These are phyloP conservation scores for Aeminium ludgeri DNA, from an alignment of 495 filamentous ascomycete genomes.

Conservation along the genomic window DNA sequence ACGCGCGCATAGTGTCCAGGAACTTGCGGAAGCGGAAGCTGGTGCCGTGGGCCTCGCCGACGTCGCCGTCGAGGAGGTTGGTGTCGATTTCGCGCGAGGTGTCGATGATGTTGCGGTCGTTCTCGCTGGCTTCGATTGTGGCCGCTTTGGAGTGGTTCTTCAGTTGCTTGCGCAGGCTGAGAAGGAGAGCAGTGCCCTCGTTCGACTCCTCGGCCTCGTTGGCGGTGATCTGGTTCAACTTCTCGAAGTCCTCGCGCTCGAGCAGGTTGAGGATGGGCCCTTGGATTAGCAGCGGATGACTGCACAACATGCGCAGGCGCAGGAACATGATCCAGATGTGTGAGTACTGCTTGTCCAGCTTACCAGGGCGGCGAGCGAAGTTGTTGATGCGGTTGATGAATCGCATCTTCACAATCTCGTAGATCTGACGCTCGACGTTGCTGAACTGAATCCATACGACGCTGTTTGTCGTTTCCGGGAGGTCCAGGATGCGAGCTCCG, in stretches of 20 bases:
- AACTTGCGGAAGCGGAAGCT: constrained; percentile 21
- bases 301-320: constrained; percentile 35
- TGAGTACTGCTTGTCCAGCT: constrained; percentile 19
- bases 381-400: constrained; percentile 28
- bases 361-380: constrained; percentile 13
- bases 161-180: constrained; percentile 13
- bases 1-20: constrained; percentile 18
- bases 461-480: constrained; percentile 30
- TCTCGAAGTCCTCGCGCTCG: constrained; percentile 25
- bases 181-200: constrained; percentile 6
- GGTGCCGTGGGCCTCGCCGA: constrained; percentile 9
- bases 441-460: constrained; percentile 29
- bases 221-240: constrained; percentile 16
- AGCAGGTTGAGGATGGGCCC: constrained; percentile 29
- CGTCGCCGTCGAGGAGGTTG: not conserved
- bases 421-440: constrained; percentile 32
- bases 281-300: constrained; percentile 35
- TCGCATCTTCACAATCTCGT: constrained; percentile 26
- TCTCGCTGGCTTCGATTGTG: too few species aligned
- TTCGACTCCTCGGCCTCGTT: constrained; percentile 8
- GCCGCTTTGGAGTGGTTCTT: not conserved
- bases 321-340: constrained; percentile 28
- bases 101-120: too few species aligned
- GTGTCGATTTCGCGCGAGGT: too few species aligned
- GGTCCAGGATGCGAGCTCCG: constrained; percentile 35